Evolutionary conservation across 2,329 filamentous ascomycete species (phyloP).

Genomic region (Sclerotinia spermophila): DNA sequence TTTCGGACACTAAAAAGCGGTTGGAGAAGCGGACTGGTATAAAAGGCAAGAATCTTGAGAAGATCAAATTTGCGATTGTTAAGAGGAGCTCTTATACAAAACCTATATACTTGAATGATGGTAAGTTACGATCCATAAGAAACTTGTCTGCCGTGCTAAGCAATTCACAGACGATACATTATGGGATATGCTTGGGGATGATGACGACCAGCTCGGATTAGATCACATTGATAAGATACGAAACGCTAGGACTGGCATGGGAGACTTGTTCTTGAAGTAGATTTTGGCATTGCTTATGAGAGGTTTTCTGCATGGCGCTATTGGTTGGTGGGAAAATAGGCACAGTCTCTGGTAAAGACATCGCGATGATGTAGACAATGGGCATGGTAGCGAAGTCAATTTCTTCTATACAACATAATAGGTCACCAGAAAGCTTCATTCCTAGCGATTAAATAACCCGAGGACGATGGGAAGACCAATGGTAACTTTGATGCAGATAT

Average conservation of each 20-base stretch:
- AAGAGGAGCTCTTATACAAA: slow-evolving; percentile 68
- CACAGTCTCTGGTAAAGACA: slow-evolving; percentile 13
- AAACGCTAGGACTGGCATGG: slow-evolving; percentile 54
- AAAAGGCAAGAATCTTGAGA: slow-evolving; percentile 97
- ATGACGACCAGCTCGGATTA: slow-evolving; percentile 61
- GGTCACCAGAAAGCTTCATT: slow-evolving; percentile 10
- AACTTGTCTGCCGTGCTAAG: slow-evolving; percentile 6
- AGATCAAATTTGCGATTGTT: slow-evolving; percentile 92
- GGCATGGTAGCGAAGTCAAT: slow-evolving; percentile 16
- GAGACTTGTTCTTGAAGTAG: slow-evolving; percentile 57
- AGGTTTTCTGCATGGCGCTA: slow-evolving; percentile 26
- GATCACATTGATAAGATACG: slow-evolving; percentile 63
- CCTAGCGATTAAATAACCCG: slow-evolving; percentile 5
- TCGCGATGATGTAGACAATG: slow-evolving; percentile 15
- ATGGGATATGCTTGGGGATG: slow-evolving; percentile 48
- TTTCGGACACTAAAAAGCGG: slow-evolving; percentile 91
- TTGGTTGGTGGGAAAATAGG: slow-evolving; percentile 24
- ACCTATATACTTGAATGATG: slow-evolving; percentile 80
- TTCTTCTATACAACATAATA: slow-evolving; percentile 17
- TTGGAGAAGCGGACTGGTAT: slow-evolving; percentile 88
- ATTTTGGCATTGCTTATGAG: slow-evolving; percentile 26
- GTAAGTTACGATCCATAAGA: slow-evolving; percentile 49
- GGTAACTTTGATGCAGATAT: slow-evolving; percentile 11
- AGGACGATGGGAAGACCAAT: slow-evolving; percentile 6
- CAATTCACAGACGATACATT: slow-evolving; percentile 53